Evolutionary conservation across 2,329 filamentous ascomycete genomes (phyloP), one percentile per base, ranked within the genome.

Genomic region (Mycosphaerelloides madeirae): DNA sequence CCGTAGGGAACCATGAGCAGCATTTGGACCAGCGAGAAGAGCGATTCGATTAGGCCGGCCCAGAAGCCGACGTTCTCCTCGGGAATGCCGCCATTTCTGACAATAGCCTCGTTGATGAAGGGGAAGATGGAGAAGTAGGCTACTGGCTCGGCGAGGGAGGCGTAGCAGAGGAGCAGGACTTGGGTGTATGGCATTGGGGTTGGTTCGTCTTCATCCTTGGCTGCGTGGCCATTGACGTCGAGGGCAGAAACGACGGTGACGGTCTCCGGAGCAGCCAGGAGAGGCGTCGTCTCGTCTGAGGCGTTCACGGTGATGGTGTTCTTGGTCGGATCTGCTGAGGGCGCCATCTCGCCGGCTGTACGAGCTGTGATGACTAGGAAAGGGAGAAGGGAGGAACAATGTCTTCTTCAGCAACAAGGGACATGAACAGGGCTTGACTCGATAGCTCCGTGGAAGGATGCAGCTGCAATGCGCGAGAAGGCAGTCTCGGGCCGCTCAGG

Each of bases 71-170:
- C 80, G 62, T 88, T 82, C n/a, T 75, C 68, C 34, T 78, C 69
- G 1, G 73, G 63, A 2, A 91, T 66, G 9, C 72, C 58, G 8
- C 84, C 85, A 46, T 81, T 83, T 44, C 77, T 72, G 63, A 78
- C 71, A 29, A 87, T 80, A 86, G 91, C 91, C 59, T 83, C 72
- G 58, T 82, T 87, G 65, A 93, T 78, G 66, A 85, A 91, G 1
- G 86, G 53, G 57, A 91, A 85, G 62, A 91, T 87, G 61, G 76
- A 80, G 70, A 90, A 91, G 69, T 87, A 91, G n/a, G 85, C 84
- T 31, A 90, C 76, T 1, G 87, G 85, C 59, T 91, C 87, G 34
- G 87, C 72, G 19, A 86, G 76, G 5, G 85, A 79, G 1, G 82
- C 81, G 61, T 81, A 85, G 70, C 86, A 91, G 11, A 93, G 78